A percentile compares a stretch with the other conserved stretches of the same genome.
phyloP scores from a whole-genome alignment of 148 eudicot genomes.

The Vaccinium darrowii region DNA sequence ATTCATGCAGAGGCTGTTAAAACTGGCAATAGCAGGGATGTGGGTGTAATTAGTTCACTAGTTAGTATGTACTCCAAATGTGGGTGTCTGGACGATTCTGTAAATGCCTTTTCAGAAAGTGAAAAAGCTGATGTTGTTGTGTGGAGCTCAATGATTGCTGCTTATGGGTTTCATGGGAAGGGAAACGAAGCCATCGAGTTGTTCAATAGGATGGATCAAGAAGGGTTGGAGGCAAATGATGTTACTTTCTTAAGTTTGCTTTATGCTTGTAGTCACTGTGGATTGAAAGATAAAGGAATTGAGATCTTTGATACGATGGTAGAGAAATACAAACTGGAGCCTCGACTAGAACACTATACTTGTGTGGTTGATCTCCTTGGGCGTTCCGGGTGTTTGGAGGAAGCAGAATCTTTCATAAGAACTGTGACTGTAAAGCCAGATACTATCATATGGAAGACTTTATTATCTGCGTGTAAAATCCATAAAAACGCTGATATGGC shows the following conservation, averaged over 20 bases:
- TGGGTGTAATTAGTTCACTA: slow-evolving; percentile 55
- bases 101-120: slow-evolving; percentile 50
- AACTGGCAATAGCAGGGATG: slow-evolving; percentile 40
- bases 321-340: slow-evolving; percentile 41
- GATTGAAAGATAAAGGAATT: slow-evolving; percentile 68
- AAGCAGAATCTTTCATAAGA: slow-evolving; percentile 69
- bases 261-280: slow-evolving; percentile 81
- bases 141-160: slow-evolving; percentile 82
- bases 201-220: slow-evolving; percentile 49
- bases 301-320: slow-evolving; percentile 59
- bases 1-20: slow-evolving; percentile 76
- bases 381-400: slow-evolving; percentile 56
- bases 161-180: slow-evolving; percentile 86
- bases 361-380: slow-evolving; percentile 83
- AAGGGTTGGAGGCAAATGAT: slow-evolving; percentile 57
- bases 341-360: slow-evolving; percentile 68
- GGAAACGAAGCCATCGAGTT: slow-evolving; percentile 61
- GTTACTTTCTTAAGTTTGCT: slow-evolving; percentile 81
- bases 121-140: slow-evolving; percentile 48
- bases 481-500: slow-evolving; percentile 71
- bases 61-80: slow-evolving; percentile 88
- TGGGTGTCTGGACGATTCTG: slow-evolving; percentile 76
- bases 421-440: slow-evolving; percentile 72
- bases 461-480: slow-evolving; percentile 75
- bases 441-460: slow-evolving; percentile 76